Conservation (phyloP, 148 eudicot genomes). For the Persicaria tinctoria region DNA sequence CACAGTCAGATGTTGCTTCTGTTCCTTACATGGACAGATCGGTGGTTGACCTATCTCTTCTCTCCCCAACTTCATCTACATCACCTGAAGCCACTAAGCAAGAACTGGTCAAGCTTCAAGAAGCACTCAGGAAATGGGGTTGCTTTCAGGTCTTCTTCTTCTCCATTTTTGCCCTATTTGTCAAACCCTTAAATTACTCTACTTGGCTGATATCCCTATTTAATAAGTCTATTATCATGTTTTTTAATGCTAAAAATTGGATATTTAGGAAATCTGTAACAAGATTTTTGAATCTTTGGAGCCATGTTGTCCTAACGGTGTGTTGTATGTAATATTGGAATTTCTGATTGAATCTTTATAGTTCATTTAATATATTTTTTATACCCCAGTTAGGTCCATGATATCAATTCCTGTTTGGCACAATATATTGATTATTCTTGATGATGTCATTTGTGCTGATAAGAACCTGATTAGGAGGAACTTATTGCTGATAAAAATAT, state of each 20-base stretch:
- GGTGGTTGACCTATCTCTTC: conserved; percentile 12
- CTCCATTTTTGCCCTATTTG: not conserved
- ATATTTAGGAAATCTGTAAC: not conserved
- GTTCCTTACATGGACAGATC: not conserved
- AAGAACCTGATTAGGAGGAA: too few relatives aligned
- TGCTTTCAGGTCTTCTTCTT: conserved; percentile 38
- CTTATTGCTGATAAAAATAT: too few relatives aligned
- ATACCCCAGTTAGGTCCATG: too few relatives aligned
- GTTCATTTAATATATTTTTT: not conserved
- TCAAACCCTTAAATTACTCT: not conserved
- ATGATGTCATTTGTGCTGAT: too few relatives aligned
- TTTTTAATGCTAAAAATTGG: not conserved
- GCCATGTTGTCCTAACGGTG: not conserved
- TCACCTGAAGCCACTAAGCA: conserved; percentile 1
- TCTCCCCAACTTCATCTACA: not conserved
- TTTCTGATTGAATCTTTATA: not conserved
- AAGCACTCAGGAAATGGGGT: conserved; percentile 42
- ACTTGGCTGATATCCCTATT: not conserved
- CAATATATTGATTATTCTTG: too few relatives aligned
- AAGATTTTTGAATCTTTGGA: not conserved
- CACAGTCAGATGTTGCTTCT: conserved; percentile 8
- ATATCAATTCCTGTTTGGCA: too few relatives aligned
- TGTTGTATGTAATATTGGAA: not conserved
- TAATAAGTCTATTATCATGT: not conserved
- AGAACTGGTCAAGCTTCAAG: conserved; percentile 35